Base-by-base conservation (phyloP, 148 eudicot genomes). In the Fagopyrum homotropicum region DNA sequence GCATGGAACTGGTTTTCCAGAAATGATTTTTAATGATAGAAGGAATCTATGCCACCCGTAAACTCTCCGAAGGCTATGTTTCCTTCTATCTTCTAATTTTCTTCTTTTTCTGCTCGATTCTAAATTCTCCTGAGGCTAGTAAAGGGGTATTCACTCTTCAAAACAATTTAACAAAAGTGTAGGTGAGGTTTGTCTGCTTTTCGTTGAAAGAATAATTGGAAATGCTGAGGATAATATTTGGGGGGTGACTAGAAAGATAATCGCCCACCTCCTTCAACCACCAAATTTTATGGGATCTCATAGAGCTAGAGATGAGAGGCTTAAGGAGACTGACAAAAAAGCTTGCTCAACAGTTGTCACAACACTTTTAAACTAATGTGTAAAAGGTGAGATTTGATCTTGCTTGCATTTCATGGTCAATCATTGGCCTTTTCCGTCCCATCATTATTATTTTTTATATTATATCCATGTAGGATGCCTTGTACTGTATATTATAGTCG, bases 331-430 rank as follows among this genome's bases (percentile, higher is more conserved):
- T 72, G 86, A 81, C 83, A 12, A 35, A 82, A 80, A 68, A 66
- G 45, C 71, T 66, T 82, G 69, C 79, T 61, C 77, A 80, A 89
- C 92, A 93, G 92, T 89, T 90, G 96, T 90, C 90, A 82, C 79
- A 80, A 81, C 69, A 76, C 50, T 80, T 81, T 66, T 76, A 78
- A 75, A 76, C 51, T 72, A 69, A 61, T 15, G 69, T 86, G 76
- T 64, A 83, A 85, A 86, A 86, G 82, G 71, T 78, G 76, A 79
- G 77, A 77, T 86, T 84, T 75, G 87, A 88, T 85, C 82, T 45
- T 86, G 84, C 81, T 86, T 80, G 75, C 80, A 73, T 82, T 81
- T 73, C 81, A 76, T 46, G 74, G 82, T 84, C 84, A 86, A 87
- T 90, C 84, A 93, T 91, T 88, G 84, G 76, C 76, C 80, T 43